Evolutionary conservation across 2,329 filamentous ascomycete species (phyloP).

Genomic region (Hortaea sp.): DNA sequence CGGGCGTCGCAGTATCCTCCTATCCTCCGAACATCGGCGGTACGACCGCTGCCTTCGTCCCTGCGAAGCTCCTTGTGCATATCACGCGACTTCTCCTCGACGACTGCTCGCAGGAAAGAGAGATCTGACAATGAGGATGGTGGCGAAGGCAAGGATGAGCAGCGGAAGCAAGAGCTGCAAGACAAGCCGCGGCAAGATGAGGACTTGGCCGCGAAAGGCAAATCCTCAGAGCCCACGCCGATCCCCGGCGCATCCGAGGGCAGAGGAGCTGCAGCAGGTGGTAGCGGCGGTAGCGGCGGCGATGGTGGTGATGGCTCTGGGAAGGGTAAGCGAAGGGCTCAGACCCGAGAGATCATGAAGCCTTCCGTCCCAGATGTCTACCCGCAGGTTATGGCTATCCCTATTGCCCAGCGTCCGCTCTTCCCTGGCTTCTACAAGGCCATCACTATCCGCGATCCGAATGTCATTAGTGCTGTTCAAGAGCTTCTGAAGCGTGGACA

Average conservation of each 20-base stretch:
- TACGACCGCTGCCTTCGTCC: constrained; percentile 10
- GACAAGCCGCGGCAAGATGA: constrained; percentile 19
- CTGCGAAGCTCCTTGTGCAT: constrained; percentile 12
- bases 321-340: constrained; percentile 61
- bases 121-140: constrained; percentile 39
- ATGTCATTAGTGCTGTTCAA: constrained; percentile 82
- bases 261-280: constrained; percentile 50
- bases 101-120: constrained; percentile 44
- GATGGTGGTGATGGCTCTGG: constrained; percentile 59
- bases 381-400: constrained; percentile 93
- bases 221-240: constrained; percentile 40
- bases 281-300: constrained; percentile 26
- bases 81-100: constrained; percentile 31
- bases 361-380: constrained; percentile 88
- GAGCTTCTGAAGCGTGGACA: constrained; percentile 96
- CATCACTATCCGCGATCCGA: constrained; percentile 87
- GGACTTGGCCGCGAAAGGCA: constrained; percentile 33
- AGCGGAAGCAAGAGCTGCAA: constrained; percentile 25
- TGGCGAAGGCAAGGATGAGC: background rate
- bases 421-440: constrained; percentile 99
- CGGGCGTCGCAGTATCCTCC: constrained; percentile 5
- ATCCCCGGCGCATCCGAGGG: constrained; percentile 46
- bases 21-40: constrained; percentile 9
- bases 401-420: constrained; percentile 82
- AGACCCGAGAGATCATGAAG: constrained; percentile 68